Evolutionary conservation across 345 rosid species (phyloP).

Genomic region (Pistacia vera): DNA sequence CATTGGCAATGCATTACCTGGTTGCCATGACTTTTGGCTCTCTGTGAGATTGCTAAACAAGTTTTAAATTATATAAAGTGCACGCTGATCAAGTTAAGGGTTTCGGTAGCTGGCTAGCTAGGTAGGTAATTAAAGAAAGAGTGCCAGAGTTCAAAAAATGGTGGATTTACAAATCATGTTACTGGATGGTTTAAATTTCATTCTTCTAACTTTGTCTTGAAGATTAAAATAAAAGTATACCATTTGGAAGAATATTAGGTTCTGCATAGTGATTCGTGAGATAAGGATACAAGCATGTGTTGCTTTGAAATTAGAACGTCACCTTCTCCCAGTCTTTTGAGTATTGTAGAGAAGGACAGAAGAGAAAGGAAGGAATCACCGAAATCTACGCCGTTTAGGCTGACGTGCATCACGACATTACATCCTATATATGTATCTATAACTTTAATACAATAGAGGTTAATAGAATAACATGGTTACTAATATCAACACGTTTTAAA

Average conservation of each 20-base stretch:
- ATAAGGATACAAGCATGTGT: conserved; percentile 42
- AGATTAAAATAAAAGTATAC: conserved; percentile 5
- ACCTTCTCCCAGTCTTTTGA: conserved; percentile 40
- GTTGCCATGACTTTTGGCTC: no score
- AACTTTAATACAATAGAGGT: not conserved
- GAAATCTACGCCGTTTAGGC: conserved; percentile 77
- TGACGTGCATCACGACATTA: conserved; percentile 45
- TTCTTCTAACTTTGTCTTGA: conserved; percentile 19
- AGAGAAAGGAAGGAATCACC: conserved; percentile 66
- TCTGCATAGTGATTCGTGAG: conserved; percentile 59
- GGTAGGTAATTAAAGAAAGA: not conserved
- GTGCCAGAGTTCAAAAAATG: conserved; percentile 13
- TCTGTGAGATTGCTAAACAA: no score
- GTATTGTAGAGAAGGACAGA: conserved; percentile 34
- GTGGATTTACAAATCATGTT: conserved; percentile 4
- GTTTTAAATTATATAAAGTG: not conserved
- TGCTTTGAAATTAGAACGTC: conserved; percentile 45
- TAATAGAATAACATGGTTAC: conserved; percentile 4
- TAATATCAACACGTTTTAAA: conserved; percentile 18
- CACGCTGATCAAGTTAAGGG: not conserved
- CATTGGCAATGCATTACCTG: no score
- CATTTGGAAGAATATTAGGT: conserved; percentile 57
- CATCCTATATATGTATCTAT: conserved; percentile 21
- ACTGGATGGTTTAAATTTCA: not conserved
- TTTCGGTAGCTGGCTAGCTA: not conserved